phyloP scores from a whole-genome alignment of 1,284 basidiomycete genomes.

The Pisolithus thermaeus region DNA sequence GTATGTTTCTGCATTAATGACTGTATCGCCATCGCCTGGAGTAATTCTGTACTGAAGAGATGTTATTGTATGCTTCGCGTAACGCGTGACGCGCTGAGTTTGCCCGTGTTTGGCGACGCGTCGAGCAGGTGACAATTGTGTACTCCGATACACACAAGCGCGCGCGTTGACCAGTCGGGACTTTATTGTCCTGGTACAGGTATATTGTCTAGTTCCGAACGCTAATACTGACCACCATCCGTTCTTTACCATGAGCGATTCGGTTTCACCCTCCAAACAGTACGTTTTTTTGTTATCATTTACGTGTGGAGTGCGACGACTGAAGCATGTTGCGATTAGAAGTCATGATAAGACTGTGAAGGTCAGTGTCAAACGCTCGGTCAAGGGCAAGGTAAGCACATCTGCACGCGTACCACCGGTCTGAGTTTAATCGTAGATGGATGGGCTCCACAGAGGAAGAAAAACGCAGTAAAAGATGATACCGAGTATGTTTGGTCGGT shows the following conservation, averaged over 20 bases:
- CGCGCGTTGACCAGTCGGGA: constrained; percentile 1
- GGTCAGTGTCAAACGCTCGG: constrained; percentile 32
- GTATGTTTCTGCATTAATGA: neutral
- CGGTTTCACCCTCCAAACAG: constrained; percentile 6
- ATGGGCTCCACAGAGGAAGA: constrained; percentile 1
- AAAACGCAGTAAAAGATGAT: neutral
- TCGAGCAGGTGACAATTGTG: neutral
- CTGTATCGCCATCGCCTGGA: neutral
- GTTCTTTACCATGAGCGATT: constrained; percentile 28
- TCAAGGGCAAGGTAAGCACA: constrained; percentile 36
- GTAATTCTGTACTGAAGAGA: neutral
- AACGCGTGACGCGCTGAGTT: constrained; percentile 8
- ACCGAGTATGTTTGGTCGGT: constrained; percentile 4
- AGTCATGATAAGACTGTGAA: constrained; percentile 27
- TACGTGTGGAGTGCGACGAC: neutral
- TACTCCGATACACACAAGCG: constrained; percentile 2
- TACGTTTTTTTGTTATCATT: constrained; percentile 9
- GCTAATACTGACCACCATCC: constrained; percentile 15
- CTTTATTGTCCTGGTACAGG: constrained; percentile 9
- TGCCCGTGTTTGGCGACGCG: constrained; percentile 21
- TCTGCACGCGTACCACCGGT: constrained; percentile 2
- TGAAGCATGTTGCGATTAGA: constrained; percentile 3
- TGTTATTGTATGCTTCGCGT: too few relatives aligned
- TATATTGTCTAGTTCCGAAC: constrained; percentile 10
- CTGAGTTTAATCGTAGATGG: neutral